Evolutionary conservation across 257 asterid species (phyloP), one percentile per base, ranked within the genome.

Genomic region (Solanum neorickii): DNA sequence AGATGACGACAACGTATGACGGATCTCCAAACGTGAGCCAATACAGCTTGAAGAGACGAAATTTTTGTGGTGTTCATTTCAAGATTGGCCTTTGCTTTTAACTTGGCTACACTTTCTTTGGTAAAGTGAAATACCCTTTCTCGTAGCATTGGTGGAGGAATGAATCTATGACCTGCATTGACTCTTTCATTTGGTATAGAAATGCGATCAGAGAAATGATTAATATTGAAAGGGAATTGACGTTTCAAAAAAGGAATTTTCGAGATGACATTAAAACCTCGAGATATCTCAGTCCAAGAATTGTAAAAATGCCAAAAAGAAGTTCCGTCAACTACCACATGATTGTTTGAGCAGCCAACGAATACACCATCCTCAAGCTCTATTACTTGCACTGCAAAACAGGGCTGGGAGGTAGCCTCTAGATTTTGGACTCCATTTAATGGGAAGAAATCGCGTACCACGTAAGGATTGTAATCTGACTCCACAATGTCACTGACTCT

Each of bases 21-120:
- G 7, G 94, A 89, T 27, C 87, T 68, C 95, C 97, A 94, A 9
- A 92, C 23, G 47, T 89, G 94, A 12, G 95, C 95, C 21, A 90
- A 41, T 29, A 92, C 33, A 31, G 94, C 93, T 83, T 93, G 97
- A 14, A 94, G 91, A 11, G 93, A 75, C 0, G 94, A 91, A 33
- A 89, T 88, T 16, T 69, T 77, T 3, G 39, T 87, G 73, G 86
- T 72, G 9, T 42, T 78, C 11, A 88, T 88, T 86, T 91, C 91
- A 5, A 86, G 46, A 62, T 87, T 93, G 44, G 95, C 94, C 86
- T 77, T 92, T 1, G 77, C 27, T 87, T 93, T 93, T 33, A 92
- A 87, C 35, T 56, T 75, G 15, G 91, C 76, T 1, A 92, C 18
- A 4, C 39, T 87, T 3, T 91, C 88, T 70, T 86, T 89, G 47